These are phyloP conservation scores for Xylaria digitata DNA, from an alignment of 2,329 filamentous ascomycete genomes.

Conservation along the genomic window DNA sequence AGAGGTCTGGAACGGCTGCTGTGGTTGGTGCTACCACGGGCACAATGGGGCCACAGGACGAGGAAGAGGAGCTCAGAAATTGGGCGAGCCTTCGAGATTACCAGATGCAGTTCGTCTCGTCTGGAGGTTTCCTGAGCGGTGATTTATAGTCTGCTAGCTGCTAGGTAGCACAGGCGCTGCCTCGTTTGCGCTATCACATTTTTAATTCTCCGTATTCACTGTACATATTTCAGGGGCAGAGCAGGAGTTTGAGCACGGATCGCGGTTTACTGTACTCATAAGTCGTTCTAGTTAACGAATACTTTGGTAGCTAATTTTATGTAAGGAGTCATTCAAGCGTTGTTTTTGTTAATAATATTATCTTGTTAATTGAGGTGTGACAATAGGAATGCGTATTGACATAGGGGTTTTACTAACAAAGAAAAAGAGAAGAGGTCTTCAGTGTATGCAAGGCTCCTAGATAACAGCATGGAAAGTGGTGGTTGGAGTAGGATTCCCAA, in stretches of 20 bases:
- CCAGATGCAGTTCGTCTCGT: constrained; percentile 76
- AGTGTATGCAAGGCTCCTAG: neutral
- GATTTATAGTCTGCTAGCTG: constrained; percentile 27
- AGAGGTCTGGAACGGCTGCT: constrained; percentile 67
- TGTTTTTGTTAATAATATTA: neutral
- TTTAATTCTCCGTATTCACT: constrained; percentile 15
- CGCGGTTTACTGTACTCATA: neutral
- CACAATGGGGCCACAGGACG: constrained; percentile 66
- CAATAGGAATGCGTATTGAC: neutral
- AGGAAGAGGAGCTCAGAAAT: constrained; percentile 78
- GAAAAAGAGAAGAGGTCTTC: neutral
- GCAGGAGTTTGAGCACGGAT: neutral
- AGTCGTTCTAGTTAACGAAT: neutral
- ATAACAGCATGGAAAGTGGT: neutral
- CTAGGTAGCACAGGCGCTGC: neutral
- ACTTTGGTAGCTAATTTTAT: neutral
- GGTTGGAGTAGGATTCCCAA: neutral
- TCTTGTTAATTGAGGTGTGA: too few species aligned
- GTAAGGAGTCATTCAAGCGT: neutral
- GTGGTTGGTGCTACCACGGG: constrained; percentile 45
- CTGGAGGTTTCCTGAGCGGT: constrained; percentile 63
- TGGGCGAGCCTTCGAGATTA: constrained; percentile 86
- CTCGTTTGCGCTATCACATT: neutral
- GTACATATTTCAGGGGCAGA: constrained; percentile 27
- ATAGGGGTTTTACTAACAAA: neutral